Percentiles rank a stretch among this genome's conserved stretches.
Evolutionary conservation across 192 early-diverging fungal species (phyloP).

Genomic region (Podila epigama): DNA sequence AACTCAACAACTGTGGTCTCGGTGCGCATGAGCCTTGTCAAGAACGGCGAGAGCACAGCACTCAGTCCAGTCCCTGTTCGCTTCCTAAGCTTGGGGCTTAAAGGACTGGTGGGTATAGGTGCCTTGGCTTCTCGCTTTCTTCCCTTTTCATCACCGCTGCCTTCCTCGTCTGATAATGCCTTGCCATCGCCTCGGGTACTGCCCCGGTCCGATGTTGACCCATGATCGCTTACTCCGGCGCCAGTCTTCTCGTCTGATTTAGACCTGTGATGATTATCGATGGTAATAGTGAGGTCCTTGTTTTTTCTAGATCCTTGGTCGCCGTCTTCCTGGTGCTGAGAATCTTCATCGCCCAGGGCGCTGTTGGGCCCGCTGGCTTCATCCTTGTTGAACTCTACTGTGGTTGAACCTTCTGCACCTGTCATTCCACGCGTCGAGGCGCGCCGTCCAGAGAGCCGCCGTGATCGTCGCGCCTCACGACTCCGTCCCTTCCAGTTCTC

Average conservation of each 20-base stretch:
- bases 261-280: background rate
- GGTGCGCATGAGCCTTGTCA: slow-evolving; percentile 22
- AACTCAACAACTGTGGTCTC: slow-evolving; percentile 37
- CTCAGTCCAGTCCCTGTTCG: slow-evolving; percentile 30
- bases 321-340: background rate
- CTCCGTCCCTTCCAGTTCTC: slow-evolving; percentile 34
- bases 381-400: background rate
- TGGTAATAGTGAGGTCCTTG: background rate
- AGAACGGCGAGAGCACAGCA: slow-evolving; percentile 19
- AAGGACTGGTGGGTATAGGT: background rate
- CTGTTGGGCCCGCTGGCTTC: background rate
- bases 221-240: too few species aligned
- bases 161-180: background rate
- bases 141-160: background rate
- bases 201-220: too few species aligned
- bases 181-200: too few species aligned
- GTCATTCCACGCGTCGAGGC: background rate
- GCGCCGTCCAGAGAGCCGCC: slow-evolving; percentile 5
- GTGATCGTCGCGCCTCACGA: background rate
- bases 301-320: background rate
- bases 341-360: background rate
- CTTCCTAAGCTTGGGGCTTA: slow-evolving; percentile 14
- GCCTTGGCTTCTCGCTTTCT: background rate
- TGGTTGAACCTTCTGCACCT: background rate
- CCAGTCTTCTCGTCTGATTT: background rate